phyloP scores from a whole-genome alignment of 2,329 filamentous ascomycete species.

The Colletotrichum costaricense region DNA sequence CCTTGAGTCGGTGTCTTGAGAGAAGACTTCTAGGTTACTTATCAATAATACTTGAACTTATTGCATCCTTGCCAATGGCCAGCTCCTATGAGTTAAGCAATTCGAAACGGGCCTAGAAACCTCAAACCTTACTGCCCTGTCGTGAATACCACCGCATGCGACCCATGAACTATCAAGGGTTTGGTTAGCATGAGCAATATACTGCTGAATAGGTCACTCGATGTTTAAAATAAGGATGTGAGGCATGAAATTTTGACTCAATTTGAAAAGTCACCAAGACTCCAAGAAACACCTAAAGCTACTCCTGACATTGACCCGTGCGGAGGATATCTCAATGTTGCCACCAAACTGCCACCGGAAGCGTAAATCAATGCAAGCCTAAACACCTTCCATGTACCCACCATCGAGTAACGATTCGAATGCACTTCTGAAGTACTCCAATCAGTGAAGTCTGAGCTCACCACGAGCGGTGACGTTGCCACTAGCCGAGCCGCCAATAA shows the following conservation, averaged over 20 bases:
- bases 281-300: background rate
- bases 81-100: no score
- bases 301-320: background rate
- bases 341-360: background rate
- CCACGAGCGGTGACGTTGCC: conserved; percentile 11
- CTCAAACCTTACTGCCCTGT: no score
- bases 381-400: background rate
- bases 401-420: background rate
- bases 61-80: no score
- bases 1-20: background rate
- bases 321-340: background rate
- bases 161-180: no score
- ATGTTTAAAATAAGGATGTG: background rate
- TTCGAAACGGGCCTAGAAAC: no score
- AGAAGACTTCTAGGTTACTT: no score
- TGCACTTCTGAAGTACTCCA: no score
- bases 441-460: no score
- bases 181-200: no score
- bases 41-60: no score
- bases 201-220: no score
- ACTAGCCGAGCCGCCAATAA: conserved; percentile 21
- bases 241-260: background rate
- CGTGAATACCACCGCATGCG: no score
- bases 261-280: background rate
- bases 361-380: background rate